A percentile compares a stretch with the other conserved stretches of the same genome.
These are phyloP conservation scores for Annulohypoxylon bovei DNA, from an alignment of 495 filamentous ascomycete genomes.

Conservation along the genomic window DNA sequence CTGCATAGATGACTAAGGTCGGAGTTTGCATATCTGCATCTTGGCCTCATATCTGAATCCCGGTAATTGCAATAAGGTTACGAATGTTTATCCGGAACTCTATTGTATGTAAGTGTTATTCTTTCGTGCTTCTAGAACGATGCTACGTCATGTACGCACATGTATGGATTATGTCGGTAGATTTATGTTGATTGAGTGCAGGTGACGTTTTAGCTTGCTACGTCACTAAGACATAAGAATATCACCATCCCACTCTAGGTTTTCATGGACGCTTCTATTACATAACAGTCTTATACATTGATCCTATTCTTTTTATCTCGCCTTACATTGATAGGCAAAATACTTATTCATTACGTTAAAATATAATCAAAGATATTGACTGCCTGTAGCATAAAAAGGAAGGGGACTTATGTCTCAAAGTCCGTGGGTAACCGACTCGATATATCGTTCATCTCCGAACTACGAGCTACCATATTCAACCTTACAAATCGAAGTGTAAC, in stretches of 20 bases:
- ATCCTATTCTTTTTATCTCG: neutral
- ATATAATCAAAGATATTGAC: no score
- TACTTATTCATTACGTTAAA: no score
- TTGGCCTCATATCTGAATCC: neutral
- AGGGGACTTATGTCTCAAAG: neutral
- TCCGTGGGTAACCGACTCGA: neutral
- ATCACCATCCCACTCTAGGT: neutral
- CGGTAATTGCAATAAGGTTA: constrained; percentile 10
- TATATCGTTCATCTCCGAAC: neutral
- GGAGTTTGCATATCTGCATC: constrained; percentile 2
- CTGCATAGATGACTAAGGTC: constrained; percentile 4
- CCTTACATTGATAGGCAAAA: neutral
- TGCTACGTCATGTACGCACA: neutral
- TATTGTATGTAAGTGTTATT: no score
- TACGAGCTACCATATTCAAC: no score
- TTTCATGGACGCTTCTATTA: neutral
- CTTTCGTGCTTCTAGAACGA: constrained; percentile 7
- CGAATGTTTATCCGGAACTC: constrained; percentile 1
- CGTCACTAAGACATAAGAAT: neutral
- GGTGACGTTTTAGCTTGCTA: neutral
- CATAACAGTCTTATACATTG: neutral
- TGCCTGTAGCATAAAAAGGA: no score
- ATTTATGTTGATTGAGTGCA: neutral
- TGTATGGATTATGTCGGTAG: neutral
- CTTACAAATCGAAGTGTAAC: no score